Conservation (phyloP, 2,329 filamentous ascomycete genomes). For the Fusarium sp. region DNA sequence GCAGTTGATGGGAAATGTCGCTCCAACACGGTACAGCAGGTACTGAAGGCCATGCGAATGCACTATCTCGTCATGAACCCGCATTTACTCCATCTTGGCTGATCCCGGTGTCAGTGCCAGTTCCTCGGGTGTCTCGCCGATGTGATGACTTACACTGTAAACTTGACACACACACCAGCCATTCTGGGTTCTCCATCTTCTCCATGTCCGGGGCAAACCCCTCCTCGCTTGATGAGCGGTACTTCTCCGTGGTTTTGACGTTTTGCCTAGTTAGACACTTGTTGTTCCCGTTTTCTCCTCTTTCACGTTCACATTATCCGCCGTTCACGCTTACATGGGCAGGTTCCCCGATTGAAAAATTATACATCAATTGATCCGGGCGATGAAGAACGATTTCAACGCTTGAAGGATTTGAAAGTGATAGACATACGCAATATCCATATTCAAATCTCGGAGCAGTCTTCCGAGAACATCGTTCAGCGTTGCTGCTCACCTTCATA, state of each 20-base stretch:
- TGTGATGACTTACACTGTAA: conserved; percentile 19
- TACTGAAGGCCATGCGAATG: conserved; percentile 3
- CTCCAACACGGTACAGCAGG: not conserved
- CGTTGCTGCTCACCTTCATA: conserved; percentile 11
- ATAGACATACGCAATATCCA: not conserved
- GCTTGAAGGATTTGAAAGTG: not conserved
- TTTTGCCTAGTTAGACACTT: conserved; percentile 12
- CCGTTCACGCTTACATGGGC: conserved; percentile 3
- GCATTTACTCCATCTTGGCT: conserved; percentile 24
- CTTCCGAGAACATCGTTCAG: conserved; percentile 23
- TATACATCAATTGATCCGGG: not conserved
- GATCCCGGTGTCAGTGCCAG: conserved; percentile 39
- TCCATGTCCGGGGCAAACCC: conserved; percentile 26
- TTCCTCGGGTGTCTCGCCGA: conserved; percentile 33
- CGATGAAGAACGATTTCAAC: not conserved
- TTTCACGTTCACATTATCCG: conserved; percentile 7
- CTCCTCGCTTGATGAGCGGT: conserved; percentile 18
- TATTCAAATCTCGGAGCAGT: conserved; percentile 17
- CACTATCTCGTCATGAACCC: conserved; percentile 31
- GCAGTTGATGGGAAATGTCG: not conserved
- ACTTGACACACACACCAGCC: conserved; percentile 23
- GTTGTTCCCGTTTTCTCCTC: conserved; percentile 10
- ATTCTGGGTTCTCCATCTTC: conserved; percentile 26
- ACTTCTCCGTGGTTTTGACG: conserved; percentile 4
- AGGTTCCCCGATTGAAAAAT: not conserved